Conservation (phyloP, 768 basidiomycete species). For the Amanita exitialis region DNA sequence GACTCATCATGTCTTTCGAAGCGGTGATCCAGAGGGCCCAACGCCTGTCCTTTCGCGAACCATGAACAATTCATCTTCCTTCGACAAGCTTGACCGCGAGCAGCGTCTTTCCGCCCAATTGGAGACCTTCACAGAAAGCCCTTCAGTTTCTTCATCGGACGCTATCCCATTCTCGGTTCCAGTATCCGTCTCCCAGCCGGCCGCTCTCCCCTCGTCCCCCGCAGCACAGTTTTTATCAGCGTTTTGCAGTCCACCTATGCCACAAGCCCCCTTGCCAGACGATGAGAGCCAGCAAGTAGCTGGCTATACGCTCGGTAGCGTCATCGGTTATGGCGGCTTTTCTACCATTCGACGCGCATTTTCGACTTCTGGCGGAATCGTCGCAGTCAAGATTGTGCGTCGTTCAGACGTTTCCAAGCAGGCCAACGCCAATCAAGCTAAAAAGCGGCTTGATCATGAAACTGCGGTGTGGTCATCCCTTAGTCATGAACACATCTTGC, state of each 20-base stretch:
- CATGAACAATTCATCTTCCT: conserved; percentile 4
- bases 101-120: conserved; percentile 15
- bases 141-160: conserved; percentile 9
- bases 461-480: conserved; percentile 64
- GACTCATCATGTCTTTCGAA: conserved; percentile 5
- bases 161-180: conserved; percentile 26
- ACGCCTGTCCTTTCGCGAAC: not conserved
- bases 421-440: conserved; percentile 33
- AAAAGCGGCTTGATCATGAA: conserved; percentile 60
- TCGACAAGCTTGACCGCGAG: conserved; percentile 13
- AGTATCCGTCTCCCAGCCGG: conserved; percentile 1
- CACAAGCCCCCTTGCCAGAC: conserved; percentile 36
- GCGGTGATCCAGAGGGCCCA: conserved; percentile 5
- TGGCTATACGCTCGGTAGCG: conserved; percentile 65
- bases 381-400: conserved; percentile 80
- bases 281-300: conserved; percentile 58
- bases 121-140: conserved; percentile 2
- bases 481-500: conserved; percentile 79
- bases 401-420: conserved; percentile 46
- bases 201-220: conserved; percentile 37
- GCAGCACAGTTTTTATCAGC: conserved; percentile 68
- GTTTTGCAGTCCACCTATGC: conserved; percentile 34
- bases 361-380: conserved; percentile 50
- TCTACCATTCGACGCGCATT: conserved; percentile 69
- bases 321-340: conserved; percentile 76